phyloP scores from a whole-genome alignment of 495 filamentous ascomycete species.

The Delitschia confertaspora region DNA sequence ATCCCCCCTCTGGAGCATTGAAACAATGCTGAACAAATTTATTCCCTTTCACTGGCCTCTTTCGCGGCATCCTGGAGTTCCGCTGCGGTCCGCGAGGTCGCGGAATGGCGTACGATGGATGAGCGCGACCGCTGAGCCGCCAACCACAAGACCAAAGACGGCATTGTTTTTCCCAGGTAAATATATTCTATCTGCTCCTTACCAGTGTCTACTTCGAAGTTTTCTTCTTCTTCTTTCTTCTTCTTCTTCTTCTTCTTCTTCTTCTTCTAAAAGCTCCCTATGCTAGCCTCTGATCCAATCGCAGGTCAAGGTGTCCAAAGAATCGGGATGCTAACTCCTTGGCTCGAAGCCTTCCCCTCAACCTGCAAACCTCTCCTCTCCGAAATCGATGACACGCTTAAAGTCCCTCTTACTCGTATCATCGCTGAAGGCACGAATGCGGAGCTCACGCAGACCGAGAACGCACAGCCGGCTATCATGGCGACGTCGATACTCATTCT shows the following conservation, averaged over 20 bases:
- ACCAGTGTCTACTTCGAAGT: no score
- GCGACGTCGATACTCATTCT: slow-evolving; percentile 85
- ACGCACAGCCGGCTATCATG: slow-evolving; percentile 95
- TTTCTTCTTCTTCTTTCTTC: neutral
- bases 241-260: neutral
- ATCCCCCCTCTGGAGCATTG: no score
- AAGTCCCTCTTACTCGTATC: slow-evolving; percentile 59
- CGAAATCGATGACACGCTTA: slow-evolving; percentile 70
- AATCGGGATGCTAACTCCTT: slow-evolving; percentile 80
- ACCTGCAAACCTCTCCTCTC: slow-evolving; percentile 65
- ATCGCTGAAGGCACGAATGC: slow-evolving; percentile 72
- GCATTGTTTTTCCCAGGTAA: slow-evolving; percentile 40
- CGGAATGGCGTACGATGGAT: slow-evolving; percentile 14
- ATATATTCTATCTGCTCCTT: neutral
- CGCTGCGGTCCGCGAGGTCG: no score
- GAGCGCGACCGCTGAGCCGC: slow-evolving; percentile 8
- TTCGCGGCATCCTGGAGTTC: no score
- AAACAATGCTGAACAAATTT: no score
- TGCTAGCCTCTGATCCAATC: no score
- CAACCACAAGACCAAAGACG: slow-evolving; percentile 31
- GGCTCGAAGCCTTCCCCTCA: slow-evolving; percentile 72
- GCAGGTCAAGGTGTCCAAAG: slow-evolving; percentile 93
- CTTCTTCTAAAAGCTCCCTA: slow-evolving; percentile 1
- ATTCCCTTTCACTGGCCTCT: no score
- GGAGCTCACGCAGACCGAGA: slow-evolving; percentile 67